Conservation (phyloP, 1,284 basidiomycete species). For the Ceratobasidium sp. region DNA sequence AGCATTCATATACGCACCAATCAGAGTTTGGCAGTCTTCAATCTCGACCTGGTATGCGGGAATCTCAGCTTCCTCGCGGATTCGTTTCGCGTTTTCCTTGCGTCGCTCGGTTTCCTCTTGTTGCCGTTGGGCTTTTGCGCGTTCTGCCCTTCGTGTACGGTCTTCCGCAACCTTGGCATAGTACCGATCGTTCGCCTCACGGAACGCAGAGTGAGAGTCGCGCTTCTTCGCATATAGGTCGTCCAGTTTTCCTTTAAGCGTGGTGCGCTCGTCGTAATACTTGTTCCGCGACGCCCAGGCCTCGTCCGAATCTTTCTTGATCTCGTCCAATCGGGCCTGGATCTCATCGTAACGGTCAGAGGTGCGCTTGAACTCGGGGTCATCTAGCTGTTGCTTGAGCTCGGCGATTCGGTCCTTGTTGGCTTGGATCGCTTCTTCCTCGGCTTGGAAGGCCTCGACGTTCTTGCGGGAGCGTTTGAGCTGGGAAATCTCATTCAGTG, state of each 20-base stretch:
- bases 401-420: slow-evolving; percentile 85
- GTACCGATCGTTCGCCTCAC: slow-evolving; percentile 86
- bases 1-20: slow-evolving; percentile 57
- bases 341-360: slow-evolving; percentile 88
- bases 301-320: slow-evolving; percentile 91
- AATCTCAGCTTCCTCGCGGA: slow-evolving; percentile 91
- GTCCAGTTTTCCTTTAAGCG: slow-evolving; percentile 78
- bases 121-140: slow-evolving; percentile 82
- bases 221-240: slow-evolving; percentile 84
- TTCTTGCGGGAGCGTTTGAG: slow-evolving; percentile 77
- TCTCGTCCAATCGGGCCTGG: slow-evolving; percentile 86
- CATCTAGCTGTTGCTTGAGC: slow-evolving; percentile 87
- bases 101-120: slow-evolving; percentile 88
- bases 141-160: slow-evolving; percentile 86
- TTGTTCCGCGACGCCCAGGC: slow-evolving; percentile 85
- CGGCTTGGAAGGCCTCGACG: slow-evolving; percentile 84
- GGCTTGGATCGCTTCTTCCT: slow-evolving; percentile 84
- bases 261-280: slow-evolving; percentile 90
- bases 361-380: slow-evolving; percentile 88
- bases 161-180: slow-evolving; percentile 88
- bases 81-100: slow-evolving; percentile 81
- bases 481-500: slow-evolving; percentile 87
- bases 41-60: slow-evolving; percentile 96
- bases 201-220: slow-evolving; percentile 76
- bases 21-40: slow-evolving; percentile 95